phyloP scores from a whole-genome alignment of 2,329 filamentous ascomycete genomes.

The Trichoderma gracile region DNA sequence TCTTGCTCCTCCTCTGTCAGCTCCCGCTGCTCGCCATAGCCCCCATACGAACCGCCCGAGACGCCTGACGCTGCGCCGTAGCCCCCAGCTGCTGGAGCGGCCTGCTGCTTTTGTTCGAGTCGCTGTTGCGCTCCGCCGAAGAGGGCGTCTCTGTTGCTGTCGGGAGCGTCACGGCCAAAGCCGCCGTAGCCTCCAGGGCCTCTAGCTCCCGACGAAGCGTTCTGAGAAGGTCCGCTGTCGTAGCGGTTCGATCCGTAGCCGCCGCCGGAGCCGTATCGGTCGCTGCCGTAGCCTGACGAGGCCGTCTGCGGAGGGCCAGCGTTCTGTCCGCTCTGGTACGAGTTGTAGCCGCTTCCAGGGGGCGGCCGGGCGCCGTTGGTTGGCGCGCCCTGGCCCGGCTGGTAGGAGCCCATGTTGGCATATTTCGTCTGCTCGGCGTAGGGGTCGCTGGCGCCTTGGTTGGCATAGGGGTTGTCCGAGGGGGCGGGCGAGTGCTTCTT shows the following conservation, averaged over 20 bases:
- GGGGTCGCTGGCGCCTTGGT: constrained; percentile 52
- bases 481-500: constrained; percentile 47
- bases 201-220: constrained; percentile 38
- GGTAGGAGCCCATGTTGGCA: constrained; percentile 49
- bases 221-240: constrained; percentile 41
- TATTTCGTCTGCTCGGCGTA: constrained; percentile 53
- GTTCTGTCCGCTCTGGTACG: constrained; percentile 26
- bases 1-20: constrained; percentile 82
- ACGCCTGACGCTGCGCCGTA: constrained; percentile 34
- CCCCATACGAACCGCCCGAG: constrained; percentile 44
- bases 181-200: constrained; percentile 63
- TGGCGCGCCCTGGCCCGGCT: constrained; percentile 43
- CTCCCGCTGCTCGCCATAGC: constrained; percentile 69
- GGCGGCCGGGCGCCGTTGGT: constrained; percentile 34
- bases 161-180: constrained; percentile 51
- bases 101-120: constrained; percentile 44
- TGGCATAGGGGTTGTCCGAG: constrained; percentile 60
- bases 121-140: constrained; percentile 60
- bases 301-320: constrained; percentile 30
- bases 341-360: constrained; percentile 18
- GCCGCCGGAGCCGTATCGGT: constrained; percentile 52
- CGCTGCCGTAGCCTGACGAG: constrained; percentile 52
- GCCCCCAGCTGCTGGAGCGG: constrained; percentile 26
- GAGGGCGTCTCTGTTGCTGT: constrained; percentile 62
- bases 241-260: constrained; percentile 59